These are phyloP conservation scores for Cytidiella melzeri DNA, from an alignment of 768 basidiomycete genomes.

Conservation along the genomic window DNA sequence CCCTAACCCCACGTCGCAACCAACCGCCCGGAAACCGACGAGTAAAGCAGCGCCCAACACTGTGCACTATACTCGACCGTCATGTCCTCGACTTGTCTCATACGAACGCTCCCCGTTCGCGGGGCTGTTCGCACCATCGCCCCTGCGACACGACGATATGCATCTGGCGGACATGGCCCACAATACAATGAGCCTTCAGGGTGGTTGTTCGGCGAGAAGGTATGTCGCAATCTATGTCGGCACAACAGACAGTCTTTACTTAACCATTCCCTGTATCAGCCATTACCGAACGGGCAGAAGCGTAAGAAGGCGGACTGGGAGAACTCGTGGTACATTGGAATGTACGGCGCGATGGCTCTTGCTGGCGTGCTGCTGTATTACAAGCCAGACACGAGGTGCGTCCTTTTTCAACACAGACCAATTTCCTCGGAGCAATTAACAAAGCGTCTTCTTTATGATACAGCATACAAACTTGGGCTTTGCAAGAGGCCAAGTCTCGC, in stretches of 20 bases:
- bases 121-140: slow-evolving; percentile 22
- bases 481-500: slow-evolving; percentile 80
- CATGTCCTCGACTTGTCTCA: slow-evolving; percentile 44
- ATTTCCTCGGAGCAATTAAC: too few relatives aligned
- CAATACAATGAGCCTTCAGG: slow-evolving; percentile 88
- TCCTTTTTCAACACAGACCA: too few relatives aligned
- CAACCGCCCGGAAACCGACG: too few relatives aligned
- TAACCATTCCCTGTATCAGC: too few relatives aligned
- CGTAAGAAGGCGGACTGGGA: slow-evolving; percentile 90
- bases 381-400: slow-evolving; percentile 91
- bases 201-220: slow-evolving; percentile 87
- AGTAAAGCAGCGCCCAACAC: too few relatives aligned
- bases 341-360: slow-evolving; percentile 83
- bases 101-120: slow-evolving; percentile 38
- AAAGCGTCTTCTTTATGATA: slow-evolving; percentile 6
- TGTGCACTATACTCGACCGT: slow-evolving; percentile 1
- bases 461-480: slow-evolving; percentile 91
- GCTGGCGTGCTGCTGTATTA: slow-evolving; percentile 77
- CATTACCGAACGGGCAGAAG: slow-evolving; percentile 73
- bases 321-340: slow-evolving; percentile 82
- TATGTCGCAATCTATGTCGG: slow-evolving; percentile 34
- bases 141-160: slow-evolving; percentile 30
- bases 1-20: too few relatives aligned
- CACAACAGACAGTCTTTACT: slow-evolving; percentile 11
- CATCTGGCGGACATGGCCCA: slow-evolving; percentile 73